These are phyloP conservation scores for Verticillium isaacii DNA, from an alignment of 2,329 filamentous ascomycete genomes.

Conservation along the genomic window DNA sequence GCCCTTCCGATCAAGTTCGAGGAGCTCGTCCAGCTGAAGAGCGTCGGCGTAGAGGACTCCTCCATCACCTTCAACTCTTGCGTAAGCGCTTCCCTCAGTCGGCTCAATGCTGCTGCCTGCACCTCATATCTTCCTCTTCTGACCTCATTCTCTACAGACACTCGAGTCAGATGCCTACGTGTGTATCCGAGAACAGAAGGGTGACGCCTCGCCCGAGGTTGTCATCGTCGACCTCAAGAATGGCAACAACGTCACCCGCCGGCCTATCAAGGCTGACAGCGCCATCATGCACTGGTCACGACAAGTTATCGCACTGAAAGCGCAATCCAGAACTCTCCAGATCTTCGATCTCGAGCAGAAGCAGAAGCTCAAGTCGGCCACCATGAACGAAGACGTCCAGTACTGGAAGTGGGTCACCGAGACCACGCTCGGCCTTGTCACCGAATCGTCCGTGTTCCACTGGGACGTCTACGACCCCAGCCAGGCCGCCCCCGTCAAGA, in stretches of 20 bases:
- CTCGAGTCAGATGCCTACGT: constrained; percentile 97
- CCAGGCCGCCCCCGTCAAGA: constrained; percentile 76
- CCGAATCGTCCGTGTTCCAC: constrained; percentile 87
- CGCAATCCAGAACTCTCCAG: constrained; percentile 88
- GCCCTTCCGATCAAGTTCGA: constrained; percentile 88
- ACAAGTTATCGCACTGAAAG: constrained; percentile 95
- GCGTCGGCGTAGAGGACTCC: constrained; percentile 40
- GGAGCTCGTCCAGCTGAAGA: constrained; percentile 71
- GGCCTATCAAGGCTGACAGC: constrained; percentile 98
- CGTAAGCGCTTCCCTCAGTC: constrained; percentile 42
- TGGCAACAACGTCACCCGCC: constrained; percentile 88
- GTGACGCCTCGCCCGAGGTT: constrained; percentile 82
- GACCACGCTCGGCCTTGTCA: constrained; percentile 81
- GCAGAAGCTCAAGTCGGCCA: constrained; percentile 92
- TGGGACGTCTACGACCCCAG: constrained; percentile 92
- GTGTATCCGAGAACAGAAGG: constrained; percentile 92
- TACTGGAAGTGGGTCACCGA: constrained; percentile 99
- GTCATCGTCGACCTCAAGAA: constrained; percentile 98
- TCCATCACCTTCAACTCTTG: constrained; percentile 76
- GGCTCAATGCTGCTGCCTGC: not conserved
- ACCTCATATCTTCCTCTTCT: constrained; percentile 47
- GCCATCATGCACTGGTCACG: constrained; percentile 99
- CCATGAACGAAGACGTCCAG: constrained; percentile 94
- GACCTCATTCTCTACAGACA: constrained; percentile 78
- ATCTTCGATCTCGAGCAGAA: constrained; percentile 95